Percentiles rank a stretch among this genome's conserved stretches.
Evolutionary conservation across 2,329 filamentous ascomycete genomes (phyloP).

Genomic region (Fusarium sp.): DNA sequence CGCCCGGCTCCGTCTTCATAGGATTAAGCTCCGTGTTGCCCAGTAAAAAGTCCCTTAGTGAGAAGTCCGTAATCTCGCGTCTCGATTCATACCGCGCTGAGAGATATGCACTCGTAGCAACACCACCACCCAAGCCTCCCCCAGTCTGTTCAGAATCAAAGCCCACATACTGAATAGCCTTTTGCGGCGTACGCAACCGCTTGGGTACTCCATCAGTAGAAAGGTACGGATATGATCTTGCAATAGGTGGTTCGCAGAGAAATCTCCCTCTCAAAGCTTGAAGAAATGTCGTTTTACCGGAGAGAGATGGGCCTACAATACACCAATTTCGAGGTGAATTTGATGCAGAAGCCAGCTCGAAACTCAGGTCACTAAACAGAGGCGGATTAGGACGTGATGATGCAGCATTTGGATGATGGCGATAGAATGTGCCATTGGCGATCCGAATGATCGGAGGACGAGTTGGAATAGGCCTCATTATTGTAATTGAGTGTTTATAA

Average conservation of each 20-base stretch:
- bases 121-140: conserved; percentile 62
- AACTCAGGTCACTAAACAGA: conserved; percentile 77
- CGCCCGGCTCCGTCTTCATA: conserved; percentile 53
- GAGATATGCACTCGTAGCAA: conserved; percentile 80
- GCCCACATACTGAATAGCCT: conserved; percentile 88
- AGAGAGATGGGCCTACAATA: conserved; percentile 81
- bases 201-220: conserved; percentile 68
- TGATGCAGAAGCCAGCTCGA: conserved; percentile 72
- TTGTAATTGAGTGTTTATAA: conserved; percentile 35
- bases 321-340: conserved; percentile 76
- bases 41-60: conserved; percentile 80
- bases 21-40: conserved; percentile 88
- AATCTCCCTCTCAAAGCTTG: conserved; percentile 81
- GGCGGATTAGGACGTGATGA: conserved; percentile 70
- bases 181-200: conserved; percentile 67
- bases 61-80: conserved; percentile 88
- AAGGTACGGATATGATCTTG: conserved; percentile 83
- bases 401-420: conserved; percentile 71
- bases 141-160: conserved; percentile 80
- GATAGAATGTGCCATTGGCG: conserved; percentile 84
- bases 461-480: conserved; percentile 51
- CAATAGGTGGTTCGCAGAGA: conserved; percentile 78
- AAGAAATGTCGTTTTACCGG: conserved; percentile 85
- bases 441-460: conserved; percentile 75
- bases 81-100: conserved; percentile 91